Percentiles rank a stretch among this genome's conserved stretches.
Conservation (phyloP, 2,329 filamentous ascomycete species). For the Amauroascus verrucosus region DNA sequence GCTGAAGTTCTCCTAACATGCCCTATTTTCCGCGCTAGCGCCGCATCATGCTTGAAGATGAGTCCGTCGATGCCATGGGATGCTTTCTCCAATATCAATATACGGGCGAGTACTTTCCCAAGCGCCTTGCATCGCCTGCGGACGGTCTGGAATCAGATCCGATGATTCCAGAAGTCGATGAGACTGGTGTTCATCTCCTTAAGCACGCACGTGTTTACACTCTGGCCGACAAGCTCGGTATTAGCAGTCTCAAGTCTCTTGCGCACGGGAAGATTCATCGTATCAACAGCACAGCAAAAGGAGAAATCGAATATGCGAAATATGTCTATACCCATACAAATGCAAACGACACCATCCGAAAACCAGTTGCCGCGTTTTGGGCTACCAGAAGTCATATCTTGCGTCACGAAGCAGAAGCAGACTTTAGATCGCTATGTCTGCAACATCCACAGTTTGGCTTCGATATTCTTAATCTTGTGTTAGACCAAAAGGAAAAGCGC, state of each 20-base stretch:
- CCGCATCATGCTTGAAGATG: constrained; percentile 56
- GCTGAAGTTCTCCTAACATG: background rate
- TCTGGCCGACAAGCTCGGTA: constrained; percentile 66
- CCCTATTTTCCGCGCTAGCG: constrained; percentile 36
- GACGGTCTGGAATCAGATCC: constrained; percentile 61
- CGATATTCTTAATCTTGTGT: constrained; percentile 62
- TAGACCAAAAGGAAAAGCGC: constrained; percentile 38
- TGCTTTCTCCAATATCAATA: constrained; percentile 78
- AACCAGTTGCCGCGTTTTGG: constrained; percentile 84
- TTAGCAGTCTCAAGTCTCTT: constrained; percentile 59
- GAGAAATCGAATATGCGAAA: constrained; percentile 83
- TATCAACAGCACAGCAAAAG: constrained; percentile 74
- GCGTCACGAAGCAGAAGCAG: constrained; percentile 72
- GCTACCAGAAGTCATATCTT: constrained; percentile 68
- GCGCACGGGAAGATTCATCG: constrained; percentile 86
- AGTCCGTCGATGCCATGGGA: constrained; percentile 62
- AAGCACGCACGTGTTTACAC: constrained; percentile 87
- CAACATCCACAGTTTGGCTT: constrained; percentile 88
- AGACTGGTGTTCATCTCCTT: constrained; percentile 71
- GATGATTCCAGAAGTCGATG: constrained; percentile 55
- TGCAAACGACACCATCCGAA: constrained; percentile 63
- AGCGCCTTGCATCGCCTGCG: constrained; percentile 47
- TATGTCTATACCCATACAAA: constrained; percentile 75
- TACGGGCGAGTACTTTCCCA: constrained; percentile 76
- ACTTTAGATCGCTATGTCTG: constrained; percentile 75